Conservation (phyloP, 768 basidiomycete species). For the Naganishia antarctica region DNA sequence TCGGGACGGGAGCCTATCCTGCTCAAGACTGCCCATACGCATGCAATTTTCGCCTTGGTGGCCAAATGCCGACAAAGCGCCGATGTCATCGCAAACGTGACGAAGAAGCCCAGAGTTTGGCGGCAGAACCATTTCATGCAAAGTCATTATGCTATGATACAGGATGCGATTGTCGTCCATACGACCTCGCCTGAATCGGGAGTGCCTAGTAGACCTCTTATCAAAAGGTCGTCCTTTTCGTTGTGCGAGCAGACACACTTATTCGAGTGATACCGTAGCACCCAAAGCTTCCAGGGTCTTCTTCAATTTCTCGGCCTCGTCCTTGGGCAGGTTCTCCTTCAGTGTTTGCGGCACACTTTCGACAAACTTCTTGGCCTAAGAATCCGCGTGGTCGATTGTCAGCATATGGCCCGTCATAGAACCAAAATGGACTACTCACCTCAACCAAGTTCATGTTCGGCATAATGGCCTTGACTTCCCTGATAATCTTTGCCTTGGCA, state of each 20-base stretch:
- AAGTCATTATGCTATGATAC: conserved; percentile 24
- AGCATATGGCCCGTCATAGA: too few species aligned
- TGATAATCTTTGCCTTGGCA: conserved; percentile 92
- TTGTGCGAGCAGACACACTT: conserved; percentile 31
- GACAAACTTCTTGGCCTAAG: conserved; percentile 97
- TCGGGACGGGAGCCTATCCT: too few species aligned
- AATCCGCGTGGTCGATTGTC: too few species aligned
- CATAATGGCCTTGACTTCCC: conserved; percentile 91
- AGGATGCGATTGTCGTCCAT: conserved; percentile 8
- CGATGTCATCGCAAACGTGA: too few species aligned
- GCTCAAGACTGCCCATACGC: too few species aligned
- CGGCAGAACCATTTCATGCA: conserved; percentile 20
- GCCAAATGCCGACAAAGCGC: too few species aligned
- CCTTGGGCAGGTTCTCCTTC: conserved; percentile 92
- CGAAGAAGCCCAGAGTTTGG: conserved; percentile 2
- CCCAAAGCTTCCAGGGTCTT: conserved; percentile 84
- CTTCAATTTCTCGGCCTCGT: conserved; percentile 95
- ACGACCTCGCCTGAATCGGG: not conserved
- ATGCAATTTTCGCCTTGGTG: too few species aligned
- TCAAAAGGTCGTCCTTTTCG: not conserved
- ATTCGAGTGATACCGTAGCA: conserved; percentile 79
- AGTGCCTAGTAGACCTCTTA: not conserved
- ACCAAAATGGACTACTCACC: conserved; percentile 55
- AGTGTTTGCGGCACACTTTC: conserved; percentile 87
- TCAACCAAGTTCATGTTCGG: conserved; percentile 96